Percentiles rank a stretch among this genome's conserved stretches.
phyloP scores from a whole-genome alignment of 257 asterid species.

The Solanum dulcamara region DNA sequence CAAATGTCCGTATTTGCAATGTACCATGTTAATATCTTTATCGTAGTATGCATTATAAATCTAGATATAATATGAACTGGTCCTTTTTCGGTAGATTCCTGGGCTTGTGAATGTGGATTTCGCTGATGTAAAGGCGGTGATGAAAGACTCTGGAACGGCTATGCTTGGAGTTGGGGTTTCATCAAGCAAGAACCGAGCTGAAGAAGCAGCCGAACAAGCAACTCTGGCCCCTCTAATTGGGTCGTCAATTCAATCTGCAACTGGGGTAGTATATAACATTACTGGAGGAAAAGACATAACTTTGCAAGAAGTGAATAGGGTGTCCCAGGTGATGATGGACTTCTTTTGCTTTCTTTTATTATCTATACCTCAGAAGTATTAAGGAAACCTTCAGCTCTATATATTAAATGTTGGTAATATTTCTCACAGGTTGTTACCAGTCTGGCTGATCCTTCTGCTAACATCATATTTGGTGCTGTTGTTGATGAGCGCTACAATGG shows the following conservation, averaged over 20 bases:
- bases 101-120: conserved; percentile 98
- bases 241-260: conserved; percentile 94
- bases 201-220: conserved; percentile 99
- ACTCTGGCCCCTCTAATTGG: conserved; percentile 94
- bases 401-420: background rate
- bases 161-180: conserved; percentile 99
- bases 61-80: background rate
- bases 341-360: background rate
- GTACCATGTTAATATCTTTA: background rate
- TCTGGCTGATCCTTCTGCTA: conserved; percentile 95
- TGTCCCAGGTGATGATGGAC: conserved; percentile 63
- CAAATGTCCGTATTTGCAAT: background rate
- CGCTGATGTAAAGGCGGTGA: conserved; percentile 98
- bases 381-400: background rate
- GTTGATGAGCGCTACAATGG: conserved; percentile 94
- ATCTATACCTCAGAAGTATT: background rate
- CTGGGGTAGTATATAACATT: conserved; percentile 93
- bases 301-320: conserved; percentile 90
- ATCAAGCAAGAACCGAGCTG: conserved; percentile 97
- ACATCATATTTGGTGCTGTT: conserved; percentile 95
- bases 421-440: conserved; percentile 83
- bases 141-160: conserved; percentile 99
- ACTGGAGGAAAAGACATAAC: conserved; percentile 99
- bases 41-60: background rate
- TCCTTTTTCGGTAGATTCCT: conserved; percentile 58